Base-by-base conservation (phyloP, 805 yeast genomes). In the Kodamaea kaohsiungensis region DNA sequence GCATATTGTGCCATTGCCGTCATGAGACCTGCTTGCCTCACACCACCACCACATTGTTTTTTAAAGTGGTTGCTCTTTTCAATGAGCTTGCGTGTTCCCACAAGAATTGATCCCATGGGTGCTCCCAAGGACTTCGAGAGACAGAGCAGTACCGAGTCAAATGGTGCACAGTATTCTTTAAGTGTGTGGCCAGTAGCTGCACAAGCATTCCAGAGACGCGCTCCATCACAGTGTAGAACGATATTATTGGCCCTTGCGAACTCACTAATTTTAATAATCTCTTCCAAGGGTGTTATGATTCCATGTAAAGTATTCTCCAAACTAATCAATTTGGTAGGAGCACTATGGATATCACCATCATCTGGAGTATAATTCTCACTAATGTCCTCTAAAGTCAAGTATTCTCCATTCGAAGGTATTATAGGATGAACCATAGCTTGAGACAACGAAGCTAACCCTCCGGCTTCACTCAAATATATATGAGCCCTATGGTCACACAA, bases 41-140 rank as follows among this genome's bases (percentile, higher is more conserved):
- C 84, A 59, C 97, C 97, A 61, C 97, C 97, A 66, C 98, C 98
- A 59, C 84, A 83, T 73, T 92, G 97, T 65, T 92, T 92, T 61
- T 89, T 87, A 75, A 91, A 88, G 72, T 91, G 96, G 67, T 85
- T 86, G 43, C 95, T 90, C 64, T 83, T 85, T 61, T 76, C 72
- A 57, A 91, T 86, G 61, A 85, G 79, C 49, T 74, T 72, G 40
- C 67, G 64, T 46, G 76, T 72, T 40, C 96, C 95, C 40, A 91
- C 97, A 45, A 92, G 77, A 4, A 91, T 83, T 13, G 96, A 87
- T 7, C 98, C 98, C 64, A 92, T 85, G 55, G 98, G 97, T 1
- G 97, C 97, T 56, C 97, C 97, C 64, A 91, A 77, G 5, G 96
- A 87, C 69, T 92, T 92, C 49, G 97, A 90, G 50, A 92, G 72